Conservation (phyloP, 805 yeast species). For the Pichia rugopelliculosa region DNA sequence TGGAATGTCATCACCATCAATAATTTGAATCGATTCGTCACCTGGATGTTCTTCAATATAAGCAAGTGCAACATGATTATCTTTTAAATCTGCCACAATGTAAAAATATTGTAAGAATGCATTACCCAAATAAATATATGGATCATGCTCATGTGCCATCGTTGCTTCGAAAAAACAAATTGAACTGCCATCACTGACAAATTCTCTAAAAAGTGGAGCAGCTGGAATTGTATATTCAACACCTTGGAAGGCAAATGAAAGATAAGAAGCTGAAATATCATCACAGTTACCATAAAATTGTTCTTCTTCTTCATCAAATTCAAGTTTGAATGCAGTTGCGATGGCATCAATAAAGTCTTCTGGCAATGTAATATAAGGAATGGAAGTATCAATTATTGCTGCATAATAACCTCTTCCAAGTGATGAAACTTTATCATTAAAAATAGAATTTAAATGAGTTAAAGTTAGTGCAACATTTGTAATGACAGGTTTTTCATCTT, state of each 20-base stretch:
- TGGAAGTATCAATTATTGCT: constrained; percentile 43
- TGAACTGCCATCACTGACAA: constrained; percentile 8
- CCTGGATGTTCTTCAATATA: constrained; percentile 31
- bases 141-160: constrained; percentile 14
- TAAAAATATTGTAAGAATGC: constrained; percentile 40
- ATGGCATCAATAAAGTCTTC: constrained; percentile 16
- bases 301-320: constrained; percentile 31
- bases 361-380: constrained; percentile 40
- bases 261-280: constrained; percentile 12
- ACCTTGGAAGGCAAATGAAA: constrained; percentile 47
- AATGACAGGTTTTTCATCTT: not conserved
- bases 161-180: constrained; percentile 35
- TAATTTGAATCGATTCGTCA: constrained; percentile 35
- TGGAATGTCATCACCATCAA: constrained; percentile 15
- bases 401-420: constrained; percentile 15
- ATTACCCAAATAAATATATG: constrained; percentile 37
- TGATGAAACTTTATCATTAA: not conserved
- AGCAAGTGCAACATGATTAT: constrained; percentile 36
- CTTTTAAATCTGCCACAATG: constrained; percentile 42
- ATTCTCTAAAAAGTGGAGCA: constrained; percentile 2
- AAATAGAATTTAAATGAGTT: not conserved
- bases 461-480: constrained; percentile 9
- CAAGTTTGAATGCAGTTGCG: constrained; percentile 31
- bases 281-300: constrained; percentile 39
- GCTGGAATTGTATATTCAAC: constrained; percentile 41